phyloP scores from a whole-genome alignment of 2,329 filamentous ascomycete genomes.

The Thielaviopsis musarum region DNA sequence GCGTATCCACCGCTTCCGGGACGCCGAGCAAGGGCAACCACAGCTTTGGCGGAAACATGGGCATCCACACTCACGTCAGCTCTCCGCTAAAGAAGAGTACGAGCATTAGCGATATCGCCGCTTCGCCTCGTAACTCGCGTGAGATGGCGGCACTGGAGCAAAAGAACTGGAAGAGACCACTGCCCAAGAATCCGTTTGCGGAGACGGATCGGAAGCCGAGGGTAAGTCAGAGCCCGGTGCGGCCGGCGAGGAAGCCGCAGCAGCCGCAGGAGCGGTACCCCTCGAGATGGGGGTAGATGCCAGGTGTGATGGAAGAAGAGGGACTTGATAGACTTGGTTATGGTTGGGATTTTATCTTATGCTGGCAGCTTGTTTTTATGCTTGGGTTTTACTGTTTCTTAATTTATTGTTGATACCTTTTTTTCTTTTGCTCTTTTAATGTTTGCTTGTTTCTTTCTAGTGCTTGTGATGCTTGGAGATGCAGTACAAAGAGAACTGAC shows the following conservation, averaged over 20 bases:
- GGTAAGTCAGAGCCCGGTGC: not conserved
- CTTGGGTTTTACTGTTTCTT: not conserved
- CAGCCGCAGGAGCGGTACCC: conserved; percentile 3
- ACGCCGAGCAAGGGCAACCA: conserved; percentile 13
- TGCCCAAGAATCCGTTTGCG: conserved; percentile 6
- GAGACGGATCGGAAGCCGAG: not conserved
- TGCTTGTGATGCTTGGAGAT: not conserved
- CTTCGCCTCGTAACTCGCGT: conserved; percentile 39
- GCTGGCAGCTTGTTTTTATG: not conserved
- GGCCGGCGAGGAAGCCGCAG: not conserved
- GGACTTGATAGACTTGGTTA: not conserved
- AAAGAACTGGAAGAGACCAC: conserved; percentile 17
- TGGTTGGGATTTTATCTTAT: not conserved
- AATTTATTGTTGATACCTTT: not conserved
- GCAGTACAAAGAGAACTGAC: no score
- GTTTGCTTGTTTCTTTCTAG: not conserved
- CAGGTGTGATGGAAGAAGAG: no score
- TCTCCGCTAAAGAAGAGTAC: conserved; percentile 69
- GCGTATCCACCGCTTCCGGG: conserved; percentile 1
- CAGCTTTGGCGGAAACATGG: conserved; percentile 54
- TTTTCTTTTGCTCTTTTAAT: not conserved
- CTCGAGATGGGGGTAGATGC: conserved; percentile 1
- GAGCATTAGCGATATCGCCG: conserved; percentile 37
- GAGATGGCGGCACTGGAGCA: conserved; percentile 46
- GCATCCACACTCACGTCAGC: conserved; percentile 61